Evolutionary conservation across 108 stramenopile species (phyloP).

Genomic region (Cyclotella cryptica): DNA sequence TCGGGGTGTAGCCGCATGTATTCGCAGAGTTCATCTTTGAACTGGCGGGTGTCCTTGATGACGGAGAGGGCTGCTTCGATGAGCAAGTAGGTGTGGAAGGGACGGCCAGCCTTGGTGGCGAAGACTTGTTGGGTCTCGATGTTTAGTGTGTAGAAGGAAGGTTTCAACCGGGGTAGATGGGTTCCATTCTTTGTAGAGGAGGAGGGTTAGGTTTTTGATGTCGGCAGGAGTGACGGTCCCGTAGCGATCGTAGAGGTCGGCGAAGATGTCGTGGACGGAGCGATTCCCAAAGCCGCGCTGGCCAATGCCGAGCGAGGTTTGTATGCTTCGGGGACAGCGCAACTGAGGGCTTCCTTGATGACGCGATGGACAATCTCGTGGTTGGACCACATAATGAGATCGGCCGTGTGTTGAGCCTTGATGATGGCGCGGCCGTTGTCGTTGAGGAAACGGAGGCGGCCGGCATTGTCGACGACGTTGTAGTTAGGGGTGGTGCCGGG

Average conservation of each 20-base stretch:
- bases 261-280: constrained; percentile 2
- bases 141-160: not conserved
- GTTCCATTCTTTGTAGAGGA: not conserved
- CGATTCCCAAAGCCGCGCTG: not conserved
- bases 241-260: not conserved
- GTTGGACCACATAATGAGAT: not conserved
- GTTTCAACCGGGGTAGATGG: not conserved
- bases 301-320: not conserved
- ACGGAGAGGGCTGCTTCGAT: not conserved
- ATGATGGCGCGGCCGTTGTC: not conserved
- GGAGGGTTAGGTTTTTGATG: not conserved
- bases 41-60: not conserved
- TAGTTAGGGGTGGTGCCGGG: not conserved
- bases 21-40: not conserved
- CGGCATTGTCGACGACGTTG: not conserved
- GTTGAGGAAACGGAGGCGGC: not conserved
- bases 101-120: not conserved
- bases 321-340: not conserved
- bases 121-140: constrained; percentile 6
- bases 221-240: not conserved
- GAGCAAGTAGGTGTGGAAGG: not conserved
- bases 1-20: not conserved
- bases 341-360: not conserved
- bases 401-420: not conserved
- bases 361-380: not conserved